Evolutionary conservation across 441 rosid genomes (phyloP).

Genomic region (Oxalis stricta): DNA sequence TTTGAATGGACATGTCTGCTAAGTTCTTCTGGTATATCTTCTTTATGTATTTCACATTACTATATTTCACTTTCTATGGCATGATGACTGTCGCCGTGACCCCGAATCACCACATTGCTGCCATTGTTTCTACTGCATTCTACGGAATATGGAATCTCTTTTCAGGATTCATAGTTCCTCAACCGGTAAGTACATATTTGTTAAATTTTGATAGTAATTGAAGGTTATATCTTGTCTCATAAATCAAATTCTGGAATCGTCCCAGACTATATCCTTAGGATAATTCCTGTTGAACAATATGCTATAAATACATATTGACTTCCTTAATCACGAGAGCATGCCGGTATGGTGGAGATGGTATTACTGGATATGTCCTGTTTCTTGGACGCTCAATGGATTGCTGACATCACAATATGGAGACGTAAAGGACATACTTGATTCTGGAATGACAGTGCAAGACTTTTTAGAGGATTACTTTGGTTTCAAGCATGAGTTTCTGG

Average conservation of each 20-base stretch:
- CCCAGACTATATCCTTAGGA: too few relatives aligned
- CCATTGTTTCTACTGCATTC: conserved; percentile 28
- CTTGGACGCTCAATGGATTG: conserved; percentile 42
- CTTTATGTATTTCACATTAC: conserved; percentile 26
- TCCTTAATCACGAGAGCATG: conserved; percentile 20
- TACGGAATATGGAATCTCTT: conserved; percentile 33
- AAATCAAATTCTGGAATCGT: too few relatives aligned
- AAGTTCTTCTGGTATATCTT: conserved; percentile 28
- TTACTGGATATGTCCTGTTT: conserved; percentile 22
- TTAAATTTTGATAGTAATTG: too few relatives aligned
- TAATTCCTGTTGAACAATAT: too few relatives aligned
- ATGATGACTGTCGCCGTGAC: conserved; percentile 39
- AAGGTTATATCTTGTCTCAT: not conserved
- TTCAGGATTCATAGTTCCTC: conserved; percentile 38
- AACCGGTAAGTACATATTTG: conserved; percentile 16
- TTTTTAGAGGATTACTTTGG: conserved; percentile 24
- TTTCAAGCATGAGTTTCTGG: conserved; percentile 23
- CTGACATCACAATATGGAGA: conserved; percentile 32
- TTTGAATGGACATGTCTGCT: conserved; percentile 33
- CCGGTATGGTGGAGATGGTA: conserved; percentile 44
- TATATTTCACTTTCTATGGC: conserved; percentile 38
- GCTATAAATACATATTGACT: too few relatives aligned
- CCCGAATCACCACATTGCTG: conserved; percentile 37
- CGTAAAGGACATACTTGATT: conserved; percentile 1
- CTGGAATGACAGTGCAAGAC: conserved; percentile 19